Evolutionary conservation across 2,329 filamentous ascomycete genomes (phyloP).

Genomic region (Calonectria hawksworthii): DNA sequence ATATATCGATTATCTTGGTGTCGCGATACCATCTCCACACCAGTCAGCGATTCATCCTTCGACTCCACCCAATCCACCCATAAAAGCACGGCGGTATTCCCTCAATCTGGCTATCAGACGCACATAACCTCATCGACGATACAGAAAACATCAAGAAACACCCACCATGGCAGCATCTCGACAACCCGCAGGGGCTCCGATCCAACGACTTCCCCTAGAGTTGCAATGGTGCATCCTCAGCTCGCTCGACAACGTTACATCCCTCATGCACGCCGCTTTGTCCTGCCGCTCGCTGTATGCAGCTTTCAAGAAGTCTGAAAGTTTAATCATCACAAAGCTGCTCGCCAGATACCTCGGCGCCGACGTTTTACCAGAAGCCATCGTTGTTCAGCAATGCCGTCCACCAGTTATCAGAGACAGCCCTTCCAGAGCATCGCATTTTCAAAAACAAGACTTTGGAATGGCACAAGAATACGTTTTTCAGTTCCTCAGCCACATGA

Average conservation of each 20-base stretch:
- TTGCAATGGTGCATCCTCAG: slow-evolving; percentile 1
- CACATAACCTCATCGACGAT: neutral
- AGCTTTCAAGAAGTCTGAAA: neutral
- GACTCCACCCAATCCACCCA: slow-evolving; percentile 1
- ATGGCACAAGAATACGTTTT: neutral
- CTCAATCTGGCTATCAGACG: neutral
- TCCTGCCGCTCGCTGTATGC: slow-evolving; percentile 2
- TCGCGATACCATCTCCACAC: slow-evolving; percentile 4
- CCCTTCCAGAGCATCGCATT: neutral
- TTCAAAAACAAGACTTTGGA: neutral
- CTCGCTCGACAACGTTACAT: neutral
- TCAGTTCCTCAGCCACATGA: neutral
- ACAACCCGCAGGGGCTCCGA: neutral
- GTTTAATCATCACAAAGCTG: neutral
- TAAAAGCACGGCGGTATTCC: neutral
- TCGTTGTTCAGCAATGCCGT: neutral
- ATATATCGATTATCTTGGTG: neutral
- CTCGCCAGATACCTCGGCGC: neutral
- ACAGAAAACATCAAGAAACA: neutral
- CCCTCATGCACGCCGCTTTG: neutral
- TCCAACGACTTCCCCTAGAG: neutral
- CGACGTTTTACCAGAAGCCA: neutral
- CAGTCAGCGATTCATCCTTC: neutral
- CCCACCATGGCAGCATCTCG: neutral
- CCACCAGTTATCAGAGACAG: neutral